phyloP scores from a whole-genome alignment of 2,329 filamentous ascomycete species.

The Blastomyces percursus region DNA sequence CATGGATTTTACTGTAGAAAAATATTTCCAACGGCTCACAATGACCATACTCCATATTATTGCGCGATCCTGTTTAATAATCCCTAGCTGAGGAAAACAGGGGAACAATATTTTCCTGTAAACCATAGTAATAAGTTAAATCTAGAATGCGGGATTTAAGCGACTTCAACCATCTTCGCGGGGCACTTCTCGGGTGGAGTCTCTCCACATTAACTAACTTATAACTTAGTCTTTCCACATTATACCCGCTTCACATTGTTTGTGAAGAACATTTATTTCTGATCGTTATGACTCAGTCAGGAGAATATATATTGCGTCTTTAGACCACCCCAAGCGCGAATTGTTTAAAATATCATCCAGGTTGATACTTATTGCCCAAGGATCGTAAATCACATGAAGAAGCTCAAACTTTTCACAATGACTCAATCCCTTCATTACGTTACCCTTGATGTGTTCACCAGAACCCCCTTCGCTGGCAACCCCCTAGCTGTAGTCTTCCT shows the following conservation, averaged over 20 bases:
- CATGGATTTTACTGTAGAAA: neutral
- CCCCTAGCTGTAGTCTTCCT: conserved; percentile 50
- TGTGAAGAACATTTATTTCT: neutral
- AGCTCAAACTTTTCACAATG: conserved; percentile 14
- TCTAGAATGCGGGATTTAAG: neutral
- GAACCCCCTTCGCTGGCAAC: conserved; percentile 41
- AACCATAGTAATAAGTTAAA: too few species aligned
- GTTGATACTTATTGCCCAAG: neutral
- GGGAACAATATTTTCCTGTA: neutral
- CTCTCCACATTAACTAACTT: too few species aligned
- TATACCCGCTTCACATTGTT: neutral
- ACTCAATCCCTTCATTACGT: conserved; percentile 22
- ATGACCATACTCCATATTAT: neutral
- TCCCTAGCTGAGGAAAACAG: neutral
- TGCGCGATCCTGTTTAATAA: neutral
- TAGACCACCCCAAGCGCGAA: neutral
- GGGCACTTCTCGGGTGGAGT: neutral
- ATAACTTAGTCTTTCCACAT: neutral
- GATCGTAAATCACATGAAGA: neutral
- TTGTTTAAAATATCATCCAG: neutral
- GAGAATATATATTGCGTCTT: neutral
- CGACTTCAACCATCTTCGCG: neutral
- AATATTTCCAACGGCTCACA: neutral
- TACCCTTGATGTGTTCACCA: conserved; percentile 36
- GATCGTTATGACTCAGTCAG: neutral